These are phyloP conservation scores for Cercospora janseana DNA, from an alignment of 2,329 filamentous ascomycete genomes.

Conservation along the genomic window DNA sequence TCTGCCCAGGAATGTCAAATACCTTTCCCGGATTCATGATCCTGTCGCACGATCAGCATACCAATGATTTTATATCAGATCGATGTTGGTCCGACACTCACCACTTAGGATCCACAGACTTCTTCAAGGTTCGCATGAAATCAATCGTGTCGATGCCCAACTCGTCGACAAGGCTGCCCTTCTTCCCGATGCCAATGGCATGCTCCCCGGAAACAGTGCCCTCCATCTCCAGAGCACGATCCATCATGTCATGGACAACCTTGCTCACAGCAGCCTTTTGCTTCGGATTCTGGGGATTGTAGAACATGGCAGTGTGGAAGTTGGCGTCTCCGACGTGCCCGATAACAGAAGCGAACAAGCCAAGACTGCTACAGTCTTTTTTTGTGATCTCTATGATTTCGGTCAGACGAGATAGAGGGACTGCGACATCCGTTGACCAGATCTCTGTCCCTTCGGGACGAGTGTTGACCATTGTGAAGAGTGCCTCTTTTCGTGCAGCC, in stretches of 20 bases:
- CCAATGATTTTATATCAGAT: no score
- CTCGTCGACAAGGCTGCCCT: constrained; percentile 24
- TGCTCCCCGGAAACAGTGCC: constrained; percentile 56
- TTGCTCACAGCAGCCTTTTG: constrained; percentile 76
- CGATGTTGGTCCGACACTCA: neutral
- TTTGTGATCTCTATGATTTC: constrained; percentile 78
- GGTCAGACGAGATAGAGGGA: constrained; percentile 59
- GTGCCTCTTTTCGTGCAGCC: constrained; percentile 59
- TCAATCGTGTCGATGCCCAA: constrained; percentile 23
- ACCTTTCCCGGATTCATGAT: constrained; percentile 28
- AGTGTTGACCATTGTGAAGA: constrained; percentile 61
- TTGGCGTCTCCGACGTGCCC: constrained; percentile 93
- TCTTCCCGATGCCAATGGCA: constrained; percentile 29
- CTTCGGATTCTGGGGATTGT: constrained; percentile 65
- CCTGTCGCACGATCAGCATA: constrained; percentile 15
- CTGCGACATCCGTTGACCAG: constrained; percentile 62
- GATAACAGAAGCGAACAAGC: constrained; percentile 80
- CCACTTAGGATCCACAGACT: constrained; percentile 23
- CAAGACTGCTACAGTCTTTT: constrained; percentile 81
- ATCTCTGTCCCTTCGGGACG: constrained; percentile 56
- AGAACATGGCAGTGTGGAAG: constrained; percentile 91
- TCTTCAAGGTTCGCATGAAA: constrained; percentile 26
- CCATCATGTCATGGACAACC: constrained; percentile 83
- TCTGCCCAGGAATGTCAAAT: constrained; percentile 17
- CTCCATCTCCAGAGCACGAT: constrained; percentile 88